Evolutionary conservation across 305 asterid species (phyloP), one percentile per base, ranked within the genome.

Genomic region (Fraxinus floribunda): DNA sequence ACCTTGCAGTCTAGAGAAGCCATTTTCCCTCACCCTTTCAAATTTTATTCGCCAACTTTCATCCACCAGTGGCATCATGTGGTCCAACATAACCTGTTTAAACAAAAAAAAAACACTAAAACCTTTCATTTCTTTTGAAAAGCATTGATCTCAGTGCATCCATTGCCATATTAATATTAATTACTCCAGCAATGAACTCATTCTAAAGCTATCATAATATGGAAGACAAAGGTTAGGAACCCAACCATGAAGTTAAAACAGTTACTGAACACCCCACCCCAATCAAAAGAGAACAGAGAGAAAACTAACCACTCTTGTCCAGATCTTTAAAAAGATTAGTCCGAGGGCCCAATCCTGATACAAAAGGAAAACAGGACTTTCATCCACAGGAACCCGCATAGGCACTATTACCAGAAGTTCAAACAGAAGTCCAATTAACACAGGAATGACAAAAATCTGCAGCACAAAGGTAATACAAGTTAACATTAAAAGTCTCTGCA

Each of bases 321-420:
- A 96, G 66, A 93, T 93, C 94, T 96, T 94, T 77, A 96, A 89
- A 90, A 96, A 94, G 87, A 96, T 94, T 9, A 96, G 84, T 82
- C 99, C 99, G 13, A 96, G 92, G 75, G 99, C 99, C 99, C 99
- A 96, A 85, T 96, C 99, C 88, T 96, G 99, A 80, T 94, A 96
- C 82, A 96, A 82, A 80, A 96, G 98, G 92, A 96, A 96, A 82
- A 93, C 97, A 39, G 99, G 99, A 74, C 98, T 94, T 88, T 94
- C 98, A 77, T 96, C 97, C 87, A 94, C 92, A 2, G 99, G 98
- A 38, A 94, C 98, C 82, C 98, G 92, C 97, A 96, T 94, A 3
- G 99, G 99, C 81, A 94, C 97, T 74, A 94, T 96, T 11, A 96
- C 98, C 84, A 96, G 91, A 78, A 96, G 98, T 87, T 96, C 99